Evolutionary conservation across 2,329 filamentous ascomycete species (phyloP), one percentile per base, ranked within the genome.

Genomic region (Diaporthe ilicicola): DNA sequence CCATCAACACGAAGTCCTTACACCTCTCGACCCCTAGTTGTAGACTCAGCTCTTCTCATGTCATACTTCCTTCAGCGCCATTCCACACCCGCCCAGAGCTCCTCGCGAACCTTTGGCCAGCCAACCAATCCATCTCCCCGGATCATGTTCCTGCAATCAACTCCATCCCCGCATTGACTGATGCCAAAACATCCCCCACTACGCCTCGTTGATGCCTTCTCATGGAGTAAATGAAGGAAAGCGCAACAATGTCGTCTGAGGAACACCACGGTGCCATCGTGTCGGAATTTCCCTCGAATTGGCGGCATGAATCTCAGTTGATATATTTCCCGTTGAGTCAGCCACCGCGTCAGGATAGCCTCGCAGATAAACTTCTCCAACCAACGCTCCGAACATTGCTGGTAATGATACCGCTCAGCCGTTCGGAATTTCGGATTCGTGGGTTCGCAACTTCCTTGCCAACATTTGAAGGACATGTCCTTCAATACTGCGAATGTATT

Each of bases 401-500:
- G 51, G 65, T 1, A 68, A 68, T 17, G 24, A 39, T 12, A 67
- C 34, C 19, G 51, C 51, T 15, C 51, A 67, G 39, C 51, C 39
- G 13, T 67, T 39, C 22, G 39, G 15, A 42, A 15, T 68, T 9
- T 42, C 51, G 1, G 65, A 68, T n/a, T 68, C 39, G 4, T 68
- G 53, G 42, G n/a, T 56, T 4, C 65, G 51, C 22, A 54, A 54
- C 2, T 59, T 68, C 13, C 17, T 68, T 22, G 65, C 1, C 46
- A 50, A 17, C 39, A 68, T 7, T 17, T 68, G 13, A 13, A n/a
- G n/a, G n/a, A n/a, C n/a, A n/a, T n/a, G n/a, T n/a, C 10, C 7
- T 59, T 68, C 53, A 22, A 59, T 17, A 51, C 53, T 39, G 27
- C 27, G 7, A 51, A 39, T 68, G 42, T 59, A n/a, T 59, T 53